These are phyloP conservation scores for Isoetes taiwanensis DNA, from an alignment of 75 land plant species.

Conservation along the genomic window DNA sequence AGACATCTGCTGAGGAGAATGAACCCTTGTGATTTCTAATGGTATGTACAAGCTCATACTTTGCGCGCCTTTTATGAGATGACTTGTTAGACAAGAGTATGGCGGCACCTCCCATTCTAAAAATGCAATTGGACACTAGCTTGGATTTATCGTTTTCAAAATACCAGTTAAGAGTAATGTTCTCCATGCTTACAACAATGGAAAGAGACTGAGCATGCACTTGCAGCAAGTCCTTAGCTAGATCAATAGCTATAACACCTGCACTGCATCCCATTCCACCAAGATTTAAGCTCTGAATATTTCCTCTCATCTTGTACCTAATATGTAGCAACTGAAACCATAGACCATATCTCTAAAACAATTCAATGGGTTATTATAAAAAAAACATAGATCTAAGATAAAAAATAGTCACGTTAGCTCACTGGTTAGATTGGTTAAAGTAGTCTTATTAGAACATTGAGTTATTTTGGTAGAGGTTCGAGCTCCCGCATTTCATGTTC, in stretches of 20 bases:
- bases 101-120: slow-evolving; percentile 30
- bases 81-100: slow-evolving; percentile 22
- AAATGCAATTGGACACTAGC: slow-evolving; percentile 41
- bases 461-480: no score
- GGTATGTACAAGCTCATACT: slow-evolving; percentile 51
- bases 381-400: no score
- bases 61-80: slow-evolving; percentile 9
- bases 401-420: no score
- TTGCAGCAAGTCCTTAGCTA: slow-evolving; percentile 23
- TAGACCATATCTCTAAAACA: no score
- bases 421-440: no score
- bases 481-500: no score
- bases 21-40: slow-evolving; percentile 87
- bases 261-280: slow-evolving; percentile 55
- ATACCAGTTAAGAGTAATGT: slow-evolving; percentile 37
- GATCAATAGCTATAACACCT: slow-evolving; percentile 25
- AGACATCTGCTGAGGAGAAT: no score
- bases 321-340: no score
- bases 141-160: slow-evolving; percentile 30
- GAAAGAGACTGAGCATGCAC: slow-evolving; percentile 7
- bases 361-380: no score
- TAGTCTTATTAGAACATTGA: no score
- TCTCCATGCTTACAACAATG: slow-evolving; percentile 42
- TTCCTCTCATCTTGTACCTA: slow-evolving; percentile 11
- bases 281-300: slow-evolving; percentile 21